phyloP scores from a whole-genome alignment of 2,329 filamentous ascomycete genomes.

The Trichoderma cornu-damae region DNA sequence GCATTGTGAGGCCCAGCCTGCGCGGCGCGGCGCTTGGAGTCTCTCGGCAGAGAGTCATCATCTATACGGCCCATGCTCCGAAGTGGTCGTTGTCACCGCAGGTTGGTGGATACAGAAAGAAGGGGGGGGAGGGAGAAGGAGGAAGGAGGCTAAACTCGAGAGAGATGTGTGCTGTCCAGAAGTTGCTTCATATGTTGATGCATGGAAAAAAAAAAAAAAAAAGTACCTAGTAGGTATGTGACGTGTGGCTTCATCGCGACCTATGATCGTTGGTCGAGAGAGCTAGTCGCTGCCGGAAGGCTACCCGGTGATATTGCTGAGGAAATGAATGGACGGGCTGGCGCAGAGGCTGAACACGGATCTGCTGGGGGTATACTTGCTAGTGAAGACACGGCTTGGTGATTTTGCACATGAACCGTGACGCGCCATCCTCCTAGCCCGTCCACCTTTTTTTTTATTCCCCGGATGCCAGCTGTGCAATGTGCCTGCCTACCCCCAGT shows the following conservation, averaged over 20 bases:
- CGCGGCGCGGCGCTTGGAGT: not conserved
- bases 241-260: constrained; percentile 14
- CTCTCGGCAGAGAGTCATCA: constrained; percentile 3
- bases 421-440: constrained; percentile 15
- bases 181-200: not conserved
- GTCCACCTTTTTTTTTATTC: constrained; percentile 14
- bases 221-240: constrained; percentile 12
- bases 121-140: not conserved
- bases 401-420: constrained; percentile 19
- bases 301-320: constrained; percentile 17
- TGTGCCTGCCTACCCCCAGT: constrained; percentile 8
- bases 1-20: not conserved
- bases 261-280: constrained; percentile 10
- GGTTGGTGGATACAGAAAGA: not conserved
- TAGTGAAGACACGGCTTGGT: constrained; percentile 8
- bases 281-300: constrained; percentile 13
- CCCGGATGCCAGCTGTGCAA: constrained; percentile 17
- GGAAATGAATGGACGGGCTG: constrained; percentile 17
- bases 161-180: not conserved
- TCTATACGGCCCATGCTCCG: constrained; percentile 2
- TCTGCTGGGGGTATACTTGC: not conserved
- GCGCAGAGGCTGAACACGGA: constrained; percentile 14
- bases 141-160: not conserved
- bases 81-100: constrained; percentile 2
- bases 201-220: not conserved